Percentiles rank a stretch among this genome's conserved stretches.
phyloP scores from a whole-genome alignment of 1,284 basidiomycete genomes.

The Athelia sp. region DNA sequence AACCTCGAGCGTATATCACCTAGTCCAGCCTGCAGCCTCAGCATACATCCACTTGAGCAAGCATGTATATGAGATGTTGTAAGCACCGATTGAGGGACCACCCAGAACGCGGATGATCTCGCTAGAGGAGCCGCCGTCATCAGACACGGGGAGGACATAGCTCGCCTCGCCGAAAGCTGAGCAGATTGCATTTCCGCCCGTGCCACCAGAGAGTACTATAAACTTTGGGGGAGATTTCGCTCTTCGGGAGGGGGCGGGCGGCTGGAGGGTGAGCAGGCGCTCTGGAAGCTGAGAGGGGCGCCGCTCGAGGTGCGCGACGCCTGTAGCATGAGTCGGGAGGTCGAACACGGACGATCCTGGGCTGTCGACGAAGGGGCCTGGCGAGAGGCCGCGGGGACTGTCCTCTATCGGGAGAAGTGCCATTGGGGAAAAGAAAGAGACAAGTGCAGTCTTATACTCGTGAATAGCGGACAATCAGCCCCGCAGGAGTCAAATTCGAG shows the following conservation, averaged over 20 bases:
- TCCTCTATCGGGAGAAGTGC: neutral
- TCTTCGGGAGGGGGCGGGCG: conserved; percentile 6
- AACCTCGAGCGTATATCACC: conserved; percentile 82
- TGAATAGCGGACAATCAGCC: too few relatives aligned
- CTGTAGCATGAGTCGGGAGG: conserved; percentile 46
- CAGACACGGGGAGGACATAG: conserved; percentile 79
- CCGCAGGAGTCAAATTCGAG: too few relatives aligned
- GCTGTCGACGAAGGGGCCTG: conserved; percentile 30
- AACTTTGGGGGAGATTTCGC: conserved; percentile 31
- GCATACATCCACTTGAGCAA: conserved; percentile 4
- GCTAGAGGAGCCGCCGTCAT: conserved; percentile 82
- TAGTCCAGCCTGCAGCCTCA: conserved; percentile 20
- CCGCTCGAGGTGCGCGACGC: neutral
- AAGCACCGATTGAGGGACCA: conserved; percentile 73
- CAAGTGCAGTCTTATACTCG: too few relatives aligned
- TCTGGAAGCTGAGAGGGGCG: conserved; percentile 3
- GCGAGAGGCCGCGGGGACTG: conserved; percentile 6
- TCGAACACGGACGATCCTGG: conserved; percentile 71
- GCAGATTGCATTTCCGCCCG: conserved; percentile 78
- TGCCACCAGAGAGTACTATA: conserved; percentile 76
- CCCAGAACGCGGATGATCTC: conserved; percentile 83
- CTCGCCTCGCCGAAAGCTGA: conserved; percentile 64
- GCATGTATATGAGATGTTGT: conserved; percentile 6
- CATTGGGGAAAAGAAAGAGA: too few relatives aligned
- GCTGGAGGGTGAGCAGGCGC: conserved; percentile 13